Evolutionary conservation across 768 basidiomycete species (phyloP).

Genomic region (Chlorophyllum brunneum): DNA sequence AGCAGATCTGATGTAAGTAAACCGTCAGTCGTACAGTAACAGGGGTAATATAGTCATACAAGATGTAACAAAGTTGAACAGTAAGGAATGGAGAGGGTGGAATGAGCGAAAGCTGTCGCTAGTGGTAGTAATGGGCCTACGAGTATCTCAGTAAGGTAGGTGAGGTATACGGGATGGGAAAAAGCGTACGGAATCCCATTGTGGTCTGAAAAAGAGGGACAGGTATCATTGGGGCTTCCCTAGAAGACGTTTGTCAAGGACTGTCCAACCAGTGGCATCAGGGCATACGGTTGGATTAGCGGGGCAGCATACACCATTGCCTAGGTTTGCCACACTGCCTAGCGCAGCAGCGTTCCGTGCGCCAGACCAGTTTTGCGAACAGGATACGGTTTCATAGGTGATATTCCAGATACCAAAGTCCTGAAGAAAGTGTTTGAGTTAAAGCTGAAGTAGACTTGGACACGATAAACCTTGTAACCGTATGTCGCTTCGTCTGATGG

Average conservation of each 20-base stretch:
- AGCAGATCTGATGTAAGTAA: no score
- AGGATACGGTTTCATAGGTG: conserved; percentile 63
- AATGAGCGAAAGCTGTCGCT: conserved; percentile 36
- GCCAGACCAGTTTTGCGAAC: conserved; percentile 62
- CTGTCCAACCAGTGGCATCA: background rate
- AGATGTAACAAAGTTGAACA: conserved; percentile 43
- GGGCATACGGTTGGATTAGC: conserved; percentile 53
- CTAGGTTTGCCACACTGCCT: conserved; percentile 61
- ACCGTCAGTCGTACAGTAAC: background rate
- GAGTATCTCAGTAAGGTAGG: background rate
- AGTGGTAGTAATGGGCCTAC: conserved; percentile 41
- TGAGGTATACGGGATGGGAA: conserved; percentile 1
- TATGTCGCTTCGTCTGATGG: conserved; percentile 67
- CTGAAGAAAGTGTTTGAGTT: conserved; percentile 26
- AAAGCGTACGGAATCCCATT: conserved; percentile 58
- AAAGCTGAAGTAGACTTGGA: background rate
- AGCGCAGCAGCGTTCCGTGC: conserved; percentile 53
- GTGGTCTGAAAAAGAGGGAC: conserved; percentile 68
- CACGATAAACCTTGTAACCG: conserved; percentile 41
- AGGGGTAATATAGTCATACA: conserved; percentile 28
- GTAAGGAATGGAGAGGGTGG: conserved; percentile 32
- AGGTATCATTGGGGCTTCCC: conserved; percentile 46
- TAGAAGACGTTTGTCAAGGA: conserved; percentile 15
- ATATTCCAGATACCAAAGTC: conserved; percentile 90
- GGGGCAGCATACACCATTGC: conserved; percentile 67